Conservation (phyloP, 2,329 filamentous ascomycete genomes). For the Cryoendolithus antarcticus region DNA sequence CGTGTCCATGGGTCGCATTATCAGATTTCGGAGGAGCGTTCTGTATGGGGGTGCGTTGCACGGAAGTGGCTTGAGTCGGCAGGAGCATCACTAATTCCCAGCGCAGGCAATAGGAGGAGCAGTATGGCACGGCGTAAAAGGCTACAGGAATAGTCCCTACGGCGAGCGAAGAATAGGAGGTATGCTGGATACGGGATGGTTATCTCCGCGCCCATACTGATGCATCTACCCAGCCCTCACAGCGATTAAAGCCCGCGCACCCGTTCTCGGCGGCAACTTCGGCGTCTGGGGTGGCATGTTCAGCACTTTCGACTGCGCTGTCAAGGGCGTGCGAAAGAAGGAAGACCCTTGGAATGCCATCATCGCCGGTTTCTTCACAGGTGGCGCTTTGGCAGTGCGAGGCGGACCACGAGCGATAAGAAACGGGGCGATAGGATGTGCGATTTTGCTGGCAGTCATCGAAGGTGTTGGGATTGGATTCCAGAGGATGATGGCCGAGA, state of each 20-base stretch:
- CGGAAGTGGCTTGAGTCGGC: neutral
- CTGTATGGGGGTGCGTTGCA: constrained; percentile 69
- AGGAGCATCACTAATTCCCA: neutral
- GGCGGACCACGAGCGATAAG: constrained; percentile 84
- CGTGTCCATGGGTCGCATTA: constrained; percentile 90
- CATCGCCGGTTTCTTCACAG: constrained; percentile 93
- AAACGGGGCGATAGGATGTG: constrained; percentile 94
- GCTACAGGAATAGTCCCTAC: constrained; percentile 42
- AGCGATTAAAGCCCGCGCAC: constrained; percentile 92
- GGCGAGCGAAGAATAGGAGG: constrained; percentile 89
- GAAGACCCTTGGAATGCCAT: constrained; percentile 98
- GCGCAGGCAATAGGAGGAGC: constrained; percentile 34
- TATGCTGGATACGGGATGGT: constrained; percentile 10
- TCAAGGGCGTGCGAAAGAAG: constrained; percentile 81
- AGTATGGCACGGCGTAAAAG: constrained; percentile 96
- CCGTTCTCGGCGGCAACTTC: constrained; percentile 94
- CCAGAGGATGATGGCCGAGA: constrained; percentile 84
- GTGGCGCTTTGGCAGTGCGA: constrained; percentile 79
- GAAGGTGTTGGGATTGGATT: constrained; percentile 96
- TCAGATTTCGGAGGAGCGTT: constrained; percentile 98
- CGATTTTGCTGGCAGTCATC: constrained; percentile 85
- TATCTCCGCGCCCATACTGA: constrained; percentile 1
- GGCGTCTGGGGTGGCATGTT: constrained; percentile 96
- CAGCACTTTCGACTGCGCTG: constrained; percentile 89
- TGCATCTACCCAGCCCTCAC: constrained; percentile 51